A percentile compares a stretch with the other conserved stretches of the same genome.
These are phyloP conservation scores for Cryphonectria naterciae DNA, from an alignment of 2,329 filamentous ascomycete species.

Conservation along the genomic window DNA sequence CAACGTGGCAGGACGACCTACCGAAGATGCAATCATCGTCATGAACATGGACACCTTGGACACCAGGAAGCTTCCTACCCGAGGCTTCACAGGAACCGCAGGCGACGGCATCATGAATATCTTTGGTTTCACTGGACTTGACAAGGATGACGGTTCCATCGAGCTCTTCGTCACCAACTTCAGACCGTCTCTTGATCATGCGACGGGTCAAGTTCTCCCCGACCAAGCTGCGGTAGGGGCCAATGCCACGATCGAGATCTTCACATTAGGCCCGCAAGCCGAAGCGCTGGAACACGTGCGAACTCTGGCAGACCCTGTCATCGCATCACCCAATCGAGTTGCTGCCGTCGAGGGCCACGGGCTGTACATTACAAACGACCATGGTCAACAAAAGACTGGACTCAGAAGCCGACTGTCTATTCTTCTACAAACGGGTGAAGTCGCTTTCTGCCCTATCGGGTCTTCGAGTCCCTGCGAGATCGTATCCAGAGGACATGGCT, in stretches of 20 bases:
- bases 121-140: constrained; percentile 38
- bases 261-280: background rate
- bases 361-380: constrained; percentile 18
- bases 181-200: constrained; percentile 34
- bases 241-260: constrained; percentile 20
- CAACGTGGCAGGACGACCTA: constrained; percentile 38
- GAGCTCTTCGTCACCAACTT: constrained; percentile 35
- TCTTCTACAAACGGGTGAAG: constrained; percentile 11
- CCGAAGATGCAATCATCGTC: constrained; percentile 38
- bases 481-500: constrained; percentile 17
- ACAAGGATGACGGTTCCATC: constrained; percentile 31
- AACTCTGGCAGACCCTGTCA: constrained; percentile 8
- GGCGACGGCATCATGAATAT: constrained; percentile 39
- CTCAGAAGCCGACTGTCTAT: constrained; percentile 1
- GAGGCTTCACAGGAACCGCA: constrained; percentile 37
- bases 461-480: background rate
- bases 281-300: constrained; percentile 6
- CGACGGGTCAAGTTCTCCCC: constrained; percentile 7
- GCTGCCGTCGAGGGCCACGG: constrained; percentile 6
- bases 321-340: constrained; percentile 19
- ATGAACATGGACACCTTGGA: constrained; percentile 40
- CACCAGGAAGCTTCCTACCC: constrained; percentile 34
- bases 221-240: constrained; percentile 8
- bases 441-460: constrained; percentile 7
- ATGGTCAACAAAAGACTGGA: constrained; percentile 14